These are phyloP conservation scores for Nelumbo lutea DNA, from an alignment of 164 flowering plant species.

Conservation along the genomic window DNA sequence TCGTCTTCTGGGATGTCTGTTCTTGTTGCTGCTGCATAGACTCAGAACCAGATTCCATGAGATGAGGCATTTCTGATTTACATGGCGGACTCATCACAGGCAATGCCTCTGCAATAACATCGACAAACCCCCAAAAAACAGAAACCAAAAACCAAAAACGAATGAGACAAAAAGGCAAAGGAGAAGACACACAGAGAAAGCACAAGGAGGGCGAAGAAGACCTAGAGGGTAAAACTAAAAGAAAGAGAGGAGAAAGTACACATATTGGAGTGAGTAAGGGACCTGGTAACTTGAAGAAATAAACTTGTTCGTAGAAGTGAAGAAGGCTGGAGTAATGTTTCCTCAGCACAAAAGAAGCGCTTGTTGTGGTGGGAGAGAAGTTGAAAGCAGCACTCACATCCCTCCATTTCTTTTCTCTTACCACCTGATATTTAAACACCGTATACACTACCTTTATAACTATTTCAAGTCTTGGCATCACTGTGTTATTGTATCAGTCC, in stretches of 20 bases:
- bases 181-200: background rate
- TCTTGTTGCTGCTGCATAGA: slow-evolving; percentile 8
- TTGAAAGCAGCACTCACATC: slow-evolving; percentile 59
- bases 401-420: slow-evolving; percentile 86
- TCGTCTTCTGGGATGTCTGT: slow-evolving; percentile 2
- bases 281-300: slow-evolving; percentile 52
- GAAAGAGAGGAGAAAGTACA: slow-evolving; percentile 2
- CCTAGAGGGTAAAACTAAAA: background rate
- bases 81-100: slow-evolving; percentile 18
- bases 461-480: too few relatives aligned
- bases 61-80: background rate
- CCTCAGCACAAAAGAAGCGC: slow-evolving; percentile 77
- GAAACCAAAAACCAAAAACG: background rate
- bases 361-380: slow-evolving; percentile 76
- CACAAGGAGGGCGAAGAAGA: background rate
- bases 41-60: slow-evolving; percentile 6
- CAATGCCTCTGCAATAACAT: slow-evolving; percentile 8
- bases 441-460: too few relatives aligned
- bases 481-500: too few relatives aligned
- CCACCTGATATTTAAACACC: slow-evolving; percentile 36
- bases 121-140: background rate
- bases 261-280: slow-evolving; percentile 37
- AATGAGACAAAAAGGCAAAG: background rate
- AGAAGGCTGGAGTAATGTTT: slow-evolving; percentile 66
- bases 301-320: slow-evolving; percentile 67